phyloP scores from a whole-genome alignment of 2,329 filamentous ascomycete genomes.

The Xylariaceae sp. region DNA sequence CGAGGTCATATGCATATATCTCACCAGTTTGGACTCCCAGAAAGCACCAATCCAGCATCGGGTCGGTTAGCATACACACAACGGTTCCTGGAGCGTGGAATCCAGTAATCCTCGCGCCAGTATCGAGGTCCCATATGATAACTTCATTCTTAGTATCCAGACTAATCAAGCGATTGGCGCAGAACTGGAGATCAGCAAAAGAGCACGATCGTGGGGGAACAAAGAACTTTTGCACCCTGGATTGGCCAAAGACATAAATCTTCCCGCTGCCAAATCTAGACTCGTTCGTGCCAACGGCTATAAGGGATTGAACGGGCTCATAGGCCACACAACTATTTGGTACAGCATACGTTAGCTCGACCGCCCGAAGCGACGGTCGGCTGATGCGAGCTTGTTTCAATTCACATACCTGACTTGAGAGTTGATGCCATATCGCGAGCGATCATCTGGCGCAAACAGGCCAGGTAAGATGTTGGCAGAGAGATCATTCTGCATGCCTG shows the following conservation, averaged over 20 bases:
- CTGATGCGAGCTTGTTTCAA: constrained; percentile 34
- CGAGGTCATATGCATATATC: constrained; percentile 89
- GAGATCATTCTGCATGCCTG: constrained; percentile 89
- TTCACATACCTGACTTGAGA: constrained; percentile 67
- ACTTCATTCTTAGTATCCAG: constrained; percentile 88
- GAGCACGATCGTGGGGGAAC: constrained; percentile 74
- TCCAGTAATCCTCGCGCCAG: constrained; percentile 68
- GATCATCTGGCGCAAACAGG: constrained; percentile 83
- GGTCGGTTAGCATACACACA: constrained; percentile 78
- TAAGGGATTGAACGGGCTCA: constrained; percentile 89
- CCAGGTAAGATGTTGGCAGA: constrained; percentile 80
- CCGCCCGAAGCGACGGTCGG: background rate
- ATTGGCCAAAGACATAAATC: constrained; percentile 87
- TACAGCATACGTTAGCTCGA: constrained; percentile 3
- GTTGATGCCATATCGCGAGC: constrained; percentile 81
- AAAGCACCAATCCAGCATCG: constrained; percentile 91
- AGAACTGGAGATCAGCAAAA: constrained; percentile 81
- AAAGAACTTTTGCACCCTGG: constrained; percentile 78
- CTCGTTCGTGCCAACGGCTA: constrained; percentile 90
- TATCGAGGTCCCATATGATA: constrained; percentile 79
- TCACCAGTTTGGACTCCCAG: constrained; percentile 84
- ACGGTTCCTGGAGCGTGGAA: constrained; percentile 80
- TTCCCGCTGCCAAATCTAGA: constrained; percentile 84
- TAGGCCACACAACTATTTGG: constrained; percentile 77
- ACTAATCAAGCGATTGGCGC: constrained; percentile 81